These are phyloP conservation scores for Eragrostis tef DNA, from an alignment of 202 grass and related monocot species.

Conservation along the genomic window DNA sequence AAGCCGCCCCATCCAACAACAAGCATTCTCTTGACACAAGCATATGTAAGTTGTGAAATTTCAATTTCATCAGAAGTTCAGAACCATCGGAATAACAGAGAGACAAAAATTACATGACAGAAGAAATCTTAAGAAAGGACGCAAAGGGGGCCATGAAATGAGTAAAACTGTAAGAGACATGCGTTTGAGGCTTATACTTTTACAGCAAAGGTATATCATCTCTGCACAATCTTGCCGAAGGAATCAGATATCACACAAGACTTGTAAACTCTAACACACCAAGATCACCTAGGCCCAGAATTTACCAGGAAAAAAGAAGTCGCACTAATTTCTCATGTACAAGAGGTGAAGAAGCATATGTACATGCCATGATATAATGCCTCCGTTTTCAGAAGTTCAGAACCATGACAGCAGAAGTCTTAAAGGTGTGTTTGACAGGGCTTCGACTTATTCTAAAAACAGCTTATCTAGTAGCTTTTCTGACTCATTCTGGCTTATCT, in stretches of 20 bases:
- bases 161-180: not conserved
- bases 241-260: conserved; percentile 25
- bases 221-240: conserved; percentile 9
- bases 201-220: conserved; percentile 2
- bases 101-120: not conserved
- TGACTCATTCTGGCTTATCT: too few species aligned
- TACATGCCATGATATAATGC: conserved; percentile 28
- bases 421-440: too few species aligned
- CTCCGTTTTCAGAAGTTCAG: conserved; percentile 43
- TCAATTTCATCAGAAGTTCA: not conserved
- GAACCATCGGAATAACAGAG: not conserved
- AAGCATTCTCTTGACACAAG: not conserved
- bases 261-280: not conserved
- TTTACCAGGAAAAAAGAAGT: conserved; percentile 10
- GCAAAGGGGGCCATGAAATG: too few species aligned
- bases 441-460: too few species aligned
- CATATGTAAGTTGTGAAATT: not conserved
- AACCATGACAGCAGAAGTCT: too few species aligned
- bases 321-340: conserved; percentile 47
- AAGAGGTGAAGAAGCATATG: conserved; percentile 47
- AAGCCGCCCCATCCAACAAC: not conserved
- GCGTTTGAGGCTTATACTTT: not conserved
- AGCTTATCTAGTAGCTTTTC: too few species aligned
- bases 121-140: not conserved
- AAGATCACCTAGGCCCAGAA: not conserved